Evolutionary conservation across 805 yeast species (phyloP), one percentile per base, ranked within the genome.

Genomic region (Diddensiella santjacobensis): DNA sequence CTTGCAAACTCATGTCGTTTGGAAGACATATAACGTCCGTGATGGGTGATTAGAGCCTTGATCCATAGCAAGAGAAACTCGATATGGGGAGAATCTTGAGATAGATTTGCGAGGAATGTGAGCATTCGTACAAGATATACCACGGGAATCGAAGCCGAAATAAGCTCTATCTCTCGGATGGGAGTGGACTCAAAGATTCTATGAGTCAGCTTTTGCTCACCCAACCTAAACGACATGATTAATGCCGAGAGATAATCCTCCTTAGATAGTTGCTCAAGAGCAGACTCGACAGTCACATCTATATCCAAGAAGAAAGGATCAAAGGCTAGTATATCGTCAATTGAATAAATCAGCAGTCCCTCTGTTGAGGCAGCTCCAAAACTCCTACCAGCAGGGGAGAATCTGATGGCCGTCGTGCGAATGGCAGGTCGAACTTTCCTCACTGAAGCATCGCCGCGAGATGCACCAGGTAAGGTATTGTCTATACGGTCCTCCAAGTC

Each of bases 331-430:
- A 78, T 70, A 43, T 81, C 82, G 65, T 91, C 95, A 35, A 89
- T 78, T 1, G 96, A 83, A 64, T 78, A 93, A 1, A 93, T 72
- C 48, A 89, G 71, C 40, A 93, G 70, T 5, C 99, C 99, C 65
- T 91, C 98, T 0, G 99, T 93, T 0, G 96, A 83, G 0, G 96
- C 93, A 37, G 95, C 96, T 0, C 96, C 93, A 73, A 93, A 93
- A 29, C 95, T 81, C 18, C 84, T 74, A 1, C 95, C 84, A 0
- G 96, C 84, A 17, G 99, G 99, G 1, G 96, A 87, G 61, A 90
- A 93, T 56, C 75, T 77, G 23, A 93, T 75, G 2, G 84, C 72
- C 2, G 87, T 79, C 3, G 90, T 89, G 60, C 95, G 72, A n/a
- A 93, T 76, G 57, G 82, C 95, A 0, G 96, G 93, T 55, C 89